A percentile compares a stretch with the other conserved stretches of the same genome.
These are phyloP conservation scores for Plasmodium billcollinsi DNA, from an alignment of 169 alveolate species.

Conservation along the genomic window DNA sequence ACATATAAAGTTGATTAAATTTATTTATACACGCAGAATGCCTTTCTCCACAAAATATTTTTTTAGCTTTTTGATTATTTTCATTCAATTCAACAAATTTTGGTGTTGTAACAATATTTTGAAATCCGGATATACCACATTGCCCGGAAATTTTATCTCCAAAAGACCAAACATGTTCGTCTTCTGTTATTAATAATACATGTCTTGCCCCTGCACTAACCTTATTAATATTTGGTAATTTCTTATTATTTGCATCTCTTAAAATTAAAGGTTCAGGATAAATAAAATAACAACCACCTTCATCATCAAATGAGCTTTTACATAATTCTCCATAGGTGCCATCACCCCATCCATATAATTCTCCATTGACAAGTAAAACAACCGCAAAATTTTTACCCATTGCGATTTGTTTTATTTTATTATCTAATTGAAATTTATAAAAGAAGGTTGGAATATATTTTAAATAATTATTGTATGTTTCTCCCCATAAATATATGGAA, in stretches of 20 bases:
- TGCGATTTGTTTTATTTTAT: conserved; percentile 81
- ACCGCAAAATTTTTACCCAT: conserved; percentile 84
- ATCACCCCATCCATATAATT: conserved; percentile 86
- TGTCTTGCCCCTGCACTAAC: conserved; percentile 89
- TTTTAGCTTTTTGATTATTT: conserved; percentile 77
- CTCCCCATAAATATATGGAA: conserved; percentile 85
- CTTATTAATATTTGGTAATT: conserved; percentile 67
- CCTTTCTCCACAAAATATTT: conserved; percentile 85
- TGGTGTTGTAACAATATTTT: conserved; percentile 76
- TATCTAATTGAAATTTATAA: conserved; percentile 74
- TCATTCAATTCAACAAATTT: conserved; percentile 79
- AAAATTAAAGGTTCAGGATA: conserved; percentile 78
- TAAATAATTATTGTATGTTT: conserved; percentile 81
- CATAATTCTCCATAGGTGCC: conserved; percentile 87
- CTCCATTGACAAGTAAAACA: conserved; percentile 79
- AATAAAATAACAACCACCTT: conserved; percentile 69
- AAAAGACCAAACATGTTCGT: conserved; percentile 83
- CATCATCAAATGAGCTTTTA: conserved; percentile 43
- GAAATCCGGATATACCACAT: conserved; percentile 87
- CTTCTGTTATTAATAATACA: conserved; percentile 84
- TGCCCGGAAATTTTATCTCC: conserved; percentile 90
- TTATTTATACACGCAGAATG: conserved; percentile 87
- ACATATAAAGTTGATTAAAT: conserved; percentile 86
- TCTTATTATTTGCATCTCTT: conserved; percentile 74
- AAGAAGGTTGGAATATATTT: conserved; percentile 81